Evolutionary conservation across 768 basidiomycete species (phyloP).

Genomic region (Lyophyllum semitale): DNA sequence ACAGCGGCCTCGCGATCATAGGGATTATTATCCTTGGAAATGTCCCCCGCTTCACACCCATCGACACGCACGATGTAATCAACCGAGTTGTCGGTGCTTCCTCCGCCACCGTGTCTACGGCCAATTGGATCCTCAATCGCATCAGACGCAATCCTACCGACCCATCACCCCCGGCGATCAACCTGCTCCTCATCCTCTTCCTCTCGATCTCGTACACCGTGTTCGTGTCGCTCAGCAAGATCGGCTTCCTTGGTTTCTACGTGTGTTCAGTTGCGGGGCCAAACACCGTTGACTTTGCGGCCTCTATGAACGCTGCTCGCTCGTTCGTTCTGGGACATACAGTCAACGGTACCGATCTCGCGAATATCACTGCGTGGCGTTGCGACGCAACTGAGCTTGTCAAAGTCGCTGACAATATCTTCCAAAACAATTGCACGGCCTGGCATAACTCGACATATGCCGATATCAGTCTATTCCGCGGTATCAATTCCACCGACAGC

Average conservation of each 20-base stretch:
- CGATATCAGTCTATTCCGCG: slow-evolving; percentile 13
- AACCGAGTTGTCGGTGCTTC: slow-evolving; percentile 20
- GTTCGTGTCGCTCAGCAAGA: slow-evolving; percentile 15
- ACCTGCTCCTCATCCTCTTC: slow-evolving; percentile 15
- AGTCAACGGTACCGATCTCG: slow-evolving; percentile 1
- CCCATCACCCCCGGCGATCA: slow-evolving; percentile 13
- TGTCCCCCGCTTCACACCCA: slow-evolving; percentile 20
- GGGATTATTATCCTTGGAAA: slow-evolving; percentile 20
- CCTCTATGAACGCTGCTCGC: slow-evolving; percentile 12
- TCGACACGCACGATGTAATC: slow-evolving; percentile 23
- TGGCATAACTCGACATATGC: slow-evolving; percentile 24
- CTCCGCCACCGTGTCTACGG: slow-evolving; percentile 6
- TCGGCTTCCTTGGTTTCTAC: slow-evolving; percentile 16
- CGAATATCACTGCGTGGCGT: not conserved
- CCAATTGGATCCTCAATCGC: slow-evolving; percentile 20
- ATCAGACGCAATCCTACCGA: slow-evolving; percentile 12
- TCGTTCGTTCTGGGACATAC: slow-evolving; percentile 1
- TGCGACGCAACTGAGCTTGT: not conserved
- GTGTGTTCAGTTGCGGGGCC: slow-evolving; percentile 15
- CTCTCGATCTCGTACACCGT: slow-evolving; percentile 14
- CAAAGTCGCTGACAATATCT: slow-evolving; percentile 10
- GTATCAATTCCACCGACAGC: slow-evolving; percentile 21
- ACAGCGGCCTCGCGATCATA: slow-evolving; percentile 19
- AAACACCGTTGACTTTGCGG: not conserved
- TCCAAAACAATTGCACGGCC: slow-evolving; percentile 13